phyloP scores from a whole-genome alignment of 495 filamentous ascomycete species.

The Staphylotrichum longicolle region DNA sequence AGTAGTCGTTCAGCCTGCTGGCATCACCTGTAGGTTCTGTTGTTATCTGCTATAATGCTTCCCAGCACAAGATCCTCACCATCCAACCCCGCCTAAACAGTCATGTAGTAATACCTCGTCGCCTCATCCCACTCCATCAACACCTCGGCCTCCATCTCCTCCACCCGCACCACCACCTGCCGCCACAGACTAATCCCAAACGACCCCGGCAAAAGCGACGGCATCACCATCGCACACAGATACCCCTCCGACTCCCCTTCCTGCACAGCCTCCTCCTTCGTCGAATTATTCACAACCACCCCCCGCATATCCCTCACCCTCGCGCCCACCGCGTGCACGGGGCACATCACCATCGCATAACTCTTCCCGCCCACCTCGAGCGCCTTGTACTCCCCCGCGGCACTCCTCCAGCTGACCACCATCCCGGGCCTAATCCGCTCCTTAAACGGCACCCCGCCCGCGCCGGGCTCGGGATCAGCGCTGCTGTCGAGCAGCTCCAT shows the following conservation, averaged over 20 bases:
- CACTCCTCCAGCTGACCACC: constrained; percentile 25
- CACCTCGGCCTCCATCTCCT: constrained; percentile 39
- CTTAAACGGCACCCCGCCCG: constrained; percentile 26
- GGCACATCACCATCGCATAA: constrained; percentile 23
- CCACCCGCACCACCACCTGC: constrained; percentile 31
- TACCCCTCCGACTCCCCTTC: constrained; percentile 19
- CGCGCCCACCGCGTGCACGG: constrained; percentile 17
- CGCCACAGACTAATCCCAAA: constrained; percentile 37
- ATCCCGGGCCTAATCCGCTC: constrained; percentile 38
- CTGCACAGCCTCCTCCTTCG: not conserved
- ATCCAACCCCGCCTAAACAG: constrained; percentile 14
- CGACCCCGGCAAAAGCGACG: constrained; percentile 31
- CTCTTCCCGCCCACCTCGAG: constrained; percentile 1
- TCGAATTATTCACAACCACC: not conserved
- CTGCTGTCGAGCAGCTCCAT: constrained; percentile 18
- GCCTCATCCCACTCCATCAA: constrained; percentile 42
- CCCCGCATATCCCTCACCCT: constrained; percentile 21
- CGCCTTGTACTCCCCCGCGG: not conserved
- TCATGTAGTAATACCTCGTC: constrained; percentile 42
- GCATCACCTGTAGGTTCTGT: too few relatives aligned
- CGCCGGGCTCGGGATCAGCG: constrained; percentile 21
- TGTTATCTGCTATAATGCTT: too few relatives aligned
- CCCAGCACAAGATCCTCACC: not conserved
- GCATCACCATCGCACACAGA: constrained; percentile 32
- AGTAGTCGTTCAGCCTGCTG: too few relatives aligned